Evolutionary conservation across 768 basidiomycete species (phyloP).

Genomic region (Multifurca ochricompacta): DNA sequence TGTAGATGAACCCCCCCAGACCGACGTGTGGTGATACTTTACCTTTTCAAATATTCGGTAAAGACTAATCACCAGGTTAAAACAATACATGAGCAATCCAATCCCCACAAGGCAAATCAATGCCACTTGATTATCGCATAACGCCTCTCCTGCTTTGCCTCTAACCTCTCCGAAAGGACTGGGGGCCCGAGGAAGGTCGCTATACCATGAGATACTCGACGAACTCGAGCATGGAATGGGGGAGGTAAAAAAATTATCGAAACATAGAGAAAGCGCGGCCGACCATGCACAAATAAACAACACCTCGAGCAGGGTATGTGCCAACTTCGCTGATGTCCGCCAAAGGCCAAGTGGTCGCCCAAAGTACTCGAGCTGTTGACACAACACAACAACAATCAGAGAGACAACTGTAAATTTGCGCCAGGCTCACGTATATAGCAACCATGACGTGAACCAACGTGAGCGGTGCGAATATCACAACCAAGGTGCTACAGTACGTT

Average conservation of each 20-base stretch:
- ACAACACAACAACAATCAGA: conserved; percentile 16
- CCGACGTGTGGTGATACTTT: conserved; percentile 46
- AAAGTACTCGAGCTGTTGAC: conserved; percentile 77
- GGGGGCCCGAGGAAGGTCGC: conserved; percentile 43
- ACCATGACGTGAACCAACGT: conserved; percentile 80
- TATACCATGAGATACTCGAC: conserved; percentile 65
- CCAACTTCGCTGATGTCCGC: conserved; percentile 79
- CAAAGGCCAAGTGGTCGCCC: conserved; percentile 88
- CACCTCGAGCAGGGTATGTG: conserved; percentile 81
- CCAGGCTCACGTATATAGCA: conserved; percentile 69
- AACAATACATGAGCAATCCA: conserved; percentile 73
- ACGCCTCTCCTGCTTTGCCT: conserved; percentile 41
- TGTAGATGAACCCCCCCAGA: background rate
- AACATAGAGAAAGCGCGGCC: conserved; percentile 76
- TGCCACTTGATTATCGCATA: conserved; percentile 72
- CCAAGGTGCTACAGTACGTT: conserved; percentile 48
- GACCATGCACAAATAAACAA: conserved; percentile 94
- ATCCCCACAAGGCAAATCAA: conserved; percentile 73
- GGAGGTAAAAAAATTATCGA: conserved; percentile 91
- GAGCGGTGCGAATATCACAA: conserved; percentile 79
- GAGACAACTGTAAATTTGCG: background rate
- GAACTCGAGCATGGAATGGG: conserved; percentile 65
- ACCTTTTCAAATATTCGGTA: conserved; percentile 88
- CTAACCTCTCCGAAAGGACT: conserved; percentile 37
- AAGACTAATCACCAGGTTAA: conserved; percentile 75